phyloP scores from a whole-genome alignment of 495 filamentous ascomycete genomes.

The Bombardia bombarda region DNA sequence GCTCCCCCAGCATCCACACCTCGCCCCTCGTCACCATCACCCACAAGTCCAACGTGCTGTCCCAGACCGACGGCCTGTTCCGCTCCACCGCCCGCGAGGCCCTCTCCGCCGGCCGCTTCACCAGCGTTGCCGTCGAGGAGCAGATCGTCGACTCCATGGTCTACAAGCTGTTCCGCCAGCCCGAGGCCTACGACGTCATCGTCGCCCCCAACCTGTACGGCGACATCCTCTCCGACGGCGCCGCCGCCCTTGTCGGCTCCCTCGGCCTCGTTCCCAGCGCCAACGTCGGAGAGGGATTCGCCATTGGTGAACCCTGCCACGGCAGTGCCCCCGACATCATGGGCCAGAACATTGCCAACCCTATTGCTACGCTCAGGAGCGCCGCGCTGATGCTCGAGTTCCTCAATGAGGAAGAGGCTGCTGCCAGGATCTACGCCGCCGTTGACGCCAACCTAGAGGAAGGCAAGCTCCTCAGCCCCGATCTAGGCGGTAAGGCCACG shows the following conservation, averaged over 20 bases:
- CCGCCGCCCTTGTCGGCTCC: conserved; percentile 89
- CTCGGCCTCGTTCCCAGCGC: conserved; percentile 91
- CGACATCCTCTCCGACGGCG: conserved; percentile 92
- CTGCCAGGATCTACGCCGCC: conserved; percentile 79
- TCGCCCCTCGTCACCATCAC: conserved; percentile 86
- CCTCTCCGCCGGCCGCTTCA: conserved; percentile 56
- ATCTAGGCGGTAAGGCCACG: conserved; percentile 81
- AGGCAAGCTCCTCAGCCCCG: conserved; percentile 73
- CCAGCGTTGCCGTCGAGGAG: conserved; percentile 69
- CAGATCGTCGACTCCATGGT: conserved; percentile 99
- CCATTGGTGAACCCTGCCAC: conserved; percentile 97
- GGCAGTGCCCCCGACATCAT: conserved; percentile 93
- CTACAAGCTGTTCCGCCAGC: conserved; percentile 97
- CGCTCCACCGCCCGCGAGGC: conserved; percentile 65
- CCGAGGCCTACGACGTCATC: conserved; percentile 90
- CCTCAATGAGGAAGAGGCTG: conserved; percentile 74
- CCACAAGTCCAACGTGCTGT: conserved; percentile 96
- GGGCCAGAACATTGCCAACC: conserved; percentile 88
- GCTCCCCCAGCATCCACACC: conserved; percentile 47
- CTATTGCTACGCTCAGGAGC: conserved; percentile 88
- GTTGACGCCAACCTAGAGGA: conserved; percentile 89
- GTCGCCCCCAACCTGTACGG: conserved; percentile 98
- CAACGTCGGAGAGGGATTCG: conserved; percentile 92
- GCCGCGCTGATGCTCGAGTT: conserved; percentile 96
- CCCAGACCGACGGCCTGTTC: conserved; percentile 95